Base-by-base conservation (phyloP, 768 basidiomycete species). In the Polyporus arcularius region DNA sequence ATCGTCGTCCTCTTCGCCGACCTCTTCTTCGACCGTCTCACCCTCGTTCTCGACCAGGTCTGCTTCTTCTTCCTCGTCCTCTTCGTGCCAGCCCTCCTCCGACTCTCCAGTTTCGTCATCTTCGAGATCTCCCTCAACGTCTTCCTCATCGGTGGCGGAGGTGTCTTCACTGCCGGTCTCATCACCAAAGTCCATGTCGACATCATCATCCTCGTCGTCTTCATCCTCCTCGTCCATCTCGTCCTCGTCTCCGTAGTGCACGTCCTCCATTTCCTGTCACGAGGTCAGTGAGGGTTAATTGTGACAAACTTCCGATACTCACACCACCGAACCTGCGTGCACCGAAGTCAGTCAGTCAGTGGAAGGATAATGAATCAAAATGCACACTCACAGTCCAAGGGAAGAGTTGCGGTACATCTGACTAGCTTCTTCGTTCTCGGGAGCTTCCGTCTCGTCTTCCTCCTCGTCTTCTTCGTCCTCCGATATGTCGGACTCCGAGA, bases 331-430 rank as follows among this genome's bases (percentile, higher is more conserved):
- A 94, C 76, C 83, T 84, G 61, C 10, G 38, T 62, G 48, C 35
- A 35, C 35, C 52, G 30, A 53, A 55, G 18, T 45, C 43, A 58
- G 55, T 31, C 5, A 32, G 28, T 48, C 4, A 16, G 43, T 7
- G 21, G 41, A 5, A 51, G 52, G 52, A 18, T 43, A 45, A 39
- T 7, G 42, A 8, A 45, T 31, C 12, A 15, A 39, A 18, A 32
- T 4, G n/a, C 28, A 48, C 12, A 79, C 86, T 65, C 68, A 88
- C 95, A 98, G 95, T 63, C 96, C 97, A 40, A 99, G 82, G 10
- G 97, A 92, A 1, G 97, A 98, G 73, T 94, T 95, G 47, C 96
- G 89, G 75, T 98, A 98, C 18, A 98, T 77, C 74, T 98, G 94
- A 4, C 94, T 93, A 1, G 94, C 93, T 71, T 92, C 90, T 71